phyloP scores from a whole-genome alignment of 2,329 filamentous ascomycete species.

The Penicillium psychrosexuale region DNA sequence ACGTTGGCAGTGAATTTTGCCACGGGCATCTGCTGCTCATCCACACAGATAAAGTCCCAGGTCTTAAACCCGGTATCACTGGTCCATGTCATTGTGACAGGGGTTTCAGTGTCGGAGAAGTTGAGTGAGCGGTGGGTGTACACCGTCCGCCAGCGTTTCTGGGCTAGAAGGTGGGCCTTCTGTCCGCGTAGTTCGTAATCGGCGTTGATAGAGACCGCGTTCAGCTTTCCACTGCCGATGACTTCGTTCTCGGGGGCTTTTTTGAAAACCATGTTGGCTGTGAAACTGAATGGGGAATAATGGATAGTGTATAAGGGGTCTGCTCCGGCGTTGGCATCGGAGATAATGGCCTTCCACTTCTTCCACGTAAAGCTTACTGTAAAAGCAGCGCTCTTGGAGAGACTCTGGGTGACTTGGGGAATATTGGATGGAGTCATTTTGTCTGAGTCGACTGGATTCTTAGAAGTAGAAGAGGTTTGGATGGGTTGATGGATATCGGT shows the following conservation, averaged over 20 bases:
- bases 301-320: slow-evolving; percentile 24
- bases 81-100: slow-evolving; percentile 29
- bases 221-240: slow-evolving; percentile 25
- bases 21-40: slow-evolving; percentile 28
- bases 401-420: not conserved
- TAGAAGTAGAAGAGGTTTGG: not conserved
- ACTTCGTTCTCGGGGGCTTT: slow-evolving; percentile 6
- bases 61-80: slow-evolving; percentile 25
- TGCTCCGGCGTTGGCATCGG: slow-evolving; percentile 12
- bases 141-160: slow-evolving; percentile 25
- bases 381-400: slow-evolving; percentile 8
- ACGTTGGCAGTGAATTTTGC: slow-evolving; percentile 26
- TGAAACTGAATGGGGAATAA: slow-evolving; percentile 14
- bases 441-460: not conserved
- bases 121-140: slow-evolving; percentile 30
- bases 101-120: slow-evolving; percentile 18
- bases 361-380: slow-evolving; percentile 29
- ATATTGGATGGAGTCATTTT: not conserved
- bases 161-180: slow-evolving; percentile 23
- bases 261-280: slow-evolving; percentile 20
- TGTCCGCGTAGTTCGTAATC: slow-evolving; percentile 27
- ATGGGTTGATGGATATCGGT: not conserved
- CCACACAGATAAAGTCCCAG: slow-evolving; percentile 33
- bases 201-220: slow-evolving; percentile 26
- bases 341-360: slow-evolving; percentile 23